A percentile compares a stretch with the other conserved stretches of the same genome.
phyloP scores from a whole-genome alignment of 345 rosid genomes.

The Crucihimalaya himalaica region DNA sequence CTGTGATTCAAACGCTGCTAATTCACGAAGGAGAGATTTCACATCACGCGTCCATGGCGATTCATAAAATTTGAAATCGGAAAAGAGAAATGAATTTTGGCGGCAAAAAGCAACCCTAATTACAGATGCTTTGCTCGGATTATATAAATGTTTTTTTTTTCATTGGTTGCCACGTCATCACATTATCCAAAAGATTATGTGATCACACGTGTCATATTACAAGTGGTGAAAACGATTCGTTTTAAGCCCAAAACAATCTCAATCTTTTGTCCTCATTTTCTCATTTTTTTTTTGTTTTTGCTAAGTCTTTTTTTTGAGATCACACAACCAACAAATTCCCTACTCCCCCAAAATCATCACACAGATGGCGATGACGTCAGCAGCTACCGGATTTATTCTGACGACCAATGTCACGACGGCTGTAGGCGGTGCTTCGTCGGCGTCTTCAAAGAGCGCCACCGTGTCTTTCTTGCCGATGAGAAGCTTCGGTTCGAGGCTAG shows the following conservation, averaged over 20 bases:
- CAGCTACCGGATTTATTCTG: constrained; percentile 63
- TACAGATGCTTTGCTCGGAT: background rate
- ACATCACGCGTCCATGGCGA: constrained; percentile 22
- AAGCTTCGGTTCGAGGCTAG: constrained; percentile 50
- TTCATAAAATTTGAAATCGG: background rate
- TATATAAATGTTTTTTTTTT: background rate
- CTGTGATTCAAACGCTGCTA: background rate
- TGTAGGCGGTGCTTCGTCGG: constrained; percentile 11
- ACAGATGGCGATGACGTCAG: constrained; percentile 71
- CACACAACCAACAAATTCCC: constrained; percentile 18
- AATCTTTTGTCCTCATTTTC: constrained; percentile 18
- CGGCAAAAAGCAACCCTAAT: constrained; percentile 28
- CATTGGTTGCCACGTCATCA: constrained; percentile 28
- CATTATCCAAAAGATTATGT: constrained; percentile 45
- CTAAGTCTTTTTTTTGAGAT: background rate
- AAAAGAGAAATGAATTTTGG: constrained; percentile 15
- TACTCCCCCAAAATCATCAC: background rate
- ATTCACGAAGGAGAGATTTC: background rate
- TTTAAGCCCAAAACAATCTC: constrained; percentile 34
- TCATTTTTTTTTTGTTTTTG: background rate
- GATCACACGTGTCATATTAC: constrained; percentile 59
- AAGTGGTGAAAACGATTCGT: constrained; percentile 58
- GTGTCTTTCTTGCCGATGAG: constrained; percentile 36
- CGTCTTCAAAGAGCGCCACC: constrained; percentile 41
- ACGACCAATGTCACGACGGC: constrained; percentile 44